phyloP scores from a whole-genome alignment of 306 rosid species.

The Biancaea sappan region DNA sequence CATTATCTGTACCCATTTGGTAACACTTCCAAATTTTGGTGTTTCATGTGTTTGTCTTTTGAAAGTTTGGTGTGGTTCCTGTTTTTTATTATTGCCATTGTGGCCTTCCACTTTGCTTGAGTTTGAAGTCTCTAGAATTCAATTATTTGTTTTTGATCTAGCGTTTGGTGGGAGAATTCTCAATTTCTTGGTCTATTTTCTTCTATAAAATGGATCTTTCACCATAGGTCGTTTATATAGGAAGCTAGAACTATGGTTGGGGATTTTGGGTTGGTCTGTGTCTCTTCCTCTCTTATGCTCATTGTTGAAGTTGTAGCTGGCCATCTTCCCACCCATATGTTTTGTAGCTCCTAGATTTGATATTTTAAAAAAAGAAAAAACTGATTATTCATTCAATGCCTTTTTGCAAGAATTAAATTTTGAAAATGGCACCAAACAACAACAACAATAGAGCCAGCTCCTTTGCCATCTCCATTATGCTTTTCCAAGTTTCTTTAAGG shows the following conservation, averaged over 20 bases:
- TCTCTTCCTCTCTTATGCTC: background rate
- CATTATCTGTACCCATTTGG: background rate
- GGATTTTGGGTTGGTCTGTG: slow-evolving; percentile 35
- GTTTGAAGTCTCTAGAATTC: slow-evolving; percentile 38
- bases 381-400: background rate
- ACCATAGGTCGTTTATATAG: slow-evolving; percentile 26
- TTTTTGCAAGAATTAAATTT: background rate
- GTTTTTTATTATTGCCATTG: slow-evolving; percentile 30
- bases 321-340: background rate
- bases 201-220: slow-evolving; percentile 44
- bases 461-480: slow-evolving; percentile 71
- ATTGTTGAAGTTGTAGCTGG: background rate
- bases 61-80: slow-evolving; percentile 35
- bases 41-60: background rate
- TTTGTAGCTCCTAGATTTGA: background rate
- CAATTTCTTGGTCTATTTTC: slow-evolving; percentile 13
- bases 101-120: slow-evolving; percentile 43
- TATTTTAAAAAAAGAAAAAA: background rate
- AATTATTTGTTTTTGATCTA: slow-evolving; percentile 5
- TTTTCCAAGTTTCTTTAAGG: slow-evolving; percentile 76
- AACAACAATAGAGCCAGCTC: slow-evolving; percentile 56
- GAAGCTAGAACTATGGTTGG: slow-evolving; percentile 18
- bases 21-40: background rate
- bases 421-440: slow-evolving; percentile 44
- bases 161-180: slow-evolving; percentile 36